Conservation (phyloP, 176 grass and related monocot species). For the Cenchrus purpureus region DNA sequence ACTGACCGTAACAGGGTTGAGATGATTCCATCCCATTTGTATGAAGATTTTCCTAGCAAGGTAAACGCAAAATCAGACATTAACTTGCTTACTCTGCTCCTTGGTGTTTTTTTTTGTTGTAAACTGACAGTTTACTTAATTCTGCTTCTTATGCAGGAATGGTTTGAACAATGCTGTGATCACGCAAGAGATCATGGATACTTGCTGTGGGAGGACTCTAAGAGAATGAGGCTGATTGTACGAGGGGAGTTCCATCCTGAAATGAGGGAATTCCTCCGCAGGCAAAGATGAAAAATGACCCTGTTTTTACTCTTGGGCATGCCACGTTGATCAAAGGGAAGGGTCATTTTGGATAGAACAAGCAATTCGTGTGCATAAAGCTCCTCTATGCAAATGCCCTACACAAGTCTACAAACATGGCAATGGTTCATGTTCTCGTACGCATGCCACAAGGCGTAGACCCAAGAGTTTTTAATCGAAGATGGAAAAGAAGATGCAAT, state of each 20-base stretch:
- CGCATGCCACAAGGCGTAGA: too few relatives aligned
- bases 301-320: background rate
- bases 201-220: constrained; percentile 73
- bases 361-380: background rate
- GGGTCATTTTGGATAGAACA: background rate
- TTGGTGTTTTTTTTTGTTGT: background rate
- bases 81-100: background rate
- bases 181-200: constrained; percentile 73
- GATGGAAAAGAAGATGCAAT: background rate
- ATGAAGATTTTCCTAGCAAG: constrained; percentile 96
- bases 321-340: background rate
- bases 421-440: too few relatives aligned
- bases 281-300: constrained; percentile 50
- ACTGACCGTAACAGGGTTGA: constrained; percentile 84
- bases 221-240: constrained; percentile 78
- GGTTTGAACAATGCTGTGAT: constrained; percentile 85
- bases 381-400: background rate
- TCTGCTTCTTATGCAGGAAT: constrained; percentile 53
- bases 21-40: constrained; percentile 62
- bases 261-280: constrained; percentile 83
- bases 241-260: constrained; percentile 67
- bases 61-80: constrained; percentile 33
- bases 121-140: background rate
- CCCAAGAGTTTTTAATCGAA: background rate
- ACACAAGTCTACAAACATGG: background rate